phyloP scores from a whole-genome alignment of 805 yeast genomes.

The Scheffersomyces amazonensis region DNA sequence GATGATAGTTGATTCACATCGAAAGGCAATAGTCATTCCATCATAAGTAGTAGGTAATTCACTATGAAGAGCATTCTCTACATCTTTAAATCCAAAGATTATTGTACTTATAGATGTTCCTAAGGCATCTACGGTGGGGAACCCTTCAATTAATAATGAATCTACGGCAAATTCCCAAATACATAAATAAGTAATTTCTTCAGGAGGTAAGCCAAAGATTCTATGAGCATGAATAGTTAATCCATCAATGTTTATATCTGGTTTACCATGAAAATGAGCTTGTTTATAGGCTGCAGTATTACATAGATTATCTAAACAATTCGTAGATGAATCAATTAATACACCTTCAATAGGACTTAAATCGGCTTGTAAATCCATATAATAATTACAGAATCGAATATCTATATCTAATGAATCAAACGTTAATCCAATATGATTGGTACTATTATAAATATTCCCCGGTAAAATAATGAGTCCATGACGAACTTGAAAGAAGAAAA shows the following conservation, averaged over 20 bases:
- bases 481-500: slow-evolving; percentile 66
- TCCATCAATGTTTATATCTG: slow-evolving; percentile 57
- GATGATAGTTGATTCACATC: slow-evolving; percentile 46
- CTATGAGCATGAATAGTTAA: slow-evolving; percentile 79
- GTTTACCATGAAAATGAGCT: slow-evolving; percentile 10
- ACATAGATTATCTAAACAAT: slow-evolving; percentile 16
- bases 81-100: slow-evolving; percentile 63
- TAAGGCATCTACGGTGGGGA: slow-evolving; percentile 43
- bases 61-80: slow-evolving; percentile 69
- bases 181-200: slow-evolving; percentile 83
- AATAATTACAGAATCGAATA: slow-evolving; percentile 83
- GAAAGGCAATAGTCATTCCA: slow-evolving; percentile 61
- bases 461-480: slow-evolving; percentile 77
- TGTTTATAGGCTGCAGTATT: slow-evolving; percentile 20
- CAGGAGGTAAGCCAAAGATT: slow-evolving; percentile 89
- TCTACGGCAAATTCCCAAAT: slow-evolving; percentile 86
- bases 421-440: slow-evolving; percentile 57
- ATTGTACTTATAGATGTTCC: slow-evolving; percentile 43
- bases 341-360: slow-evolving; percentile 52
- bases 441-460: slow-evolving; percentile 60
- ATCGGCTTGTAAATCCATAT: slow-evolving; percentile 87
- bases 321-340: slow-evolving; percentile 26
- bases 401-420: slow-evolving; percentile 72
- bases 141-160: slow-evolving; percentile 49
- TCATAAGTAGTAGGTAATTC: slow-evolving; percentile 60